Percentiles rank a stretch among this genome's conserved stretches.
Evolutionary conservation across 768 basidiomycete genomes (phyloP).

Genomic region (Arthromyces matolae): DNA sequence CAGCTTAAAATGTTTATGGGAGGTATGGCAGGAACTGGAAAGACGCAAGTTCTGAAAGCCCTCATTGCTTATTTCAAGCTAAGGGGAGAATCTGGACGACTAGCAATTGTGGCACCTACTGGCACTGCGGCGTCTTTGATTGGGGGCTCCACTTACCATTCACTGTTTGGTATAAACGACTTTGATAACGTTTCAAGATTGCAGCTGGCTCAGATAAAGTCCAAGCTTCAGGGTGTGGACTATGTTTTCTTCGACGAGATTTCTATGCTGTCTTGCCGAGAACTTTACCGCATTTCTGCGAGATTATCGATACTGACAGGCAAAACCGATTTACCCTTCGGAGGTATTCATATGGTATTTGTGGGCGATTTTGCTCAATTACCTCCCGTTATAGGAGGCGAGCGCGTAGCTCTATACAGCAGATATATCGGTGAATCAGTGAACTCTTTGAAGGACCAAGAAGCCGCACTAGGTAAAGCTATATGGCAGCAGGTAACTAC

Average conservation of each 20-base stretch:
- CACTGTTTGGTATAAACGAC: slow-evolving; percentile 11
- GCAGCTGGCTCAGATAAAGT: neutral
- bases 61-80: slow-evolving; percentile 11
- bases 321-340: slow-evolving; percentile 17
- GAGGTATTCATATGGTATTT: slow-evolving; percentile 37
- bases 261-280: slow-evolving; percentile 14
- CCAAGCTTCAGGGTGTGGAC: neutral
- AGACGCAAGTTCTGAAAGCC: slow-evolving; percentile 13
- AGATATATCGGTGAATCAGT: neutral
- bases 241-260: slow-evolving; percentile 1
- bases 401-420: slow-evolving; percentile 16
- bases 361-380: slow-evolving; percentile 44
- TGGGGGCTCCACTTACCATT: slow-evolving; percentile 20
- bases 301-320: neutral
- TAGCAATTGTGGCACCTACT: slow-evolving; percentile 15
- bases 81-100: neutral
- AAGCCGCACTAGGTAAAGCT: slow-evolving; percentile 19
- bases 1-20: neutral
- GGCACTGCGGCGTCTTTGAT: slow-evolving; percentile 17
- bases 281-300: slow-evolving; percentile 9
- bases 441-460: slow-evolving; percentile 11
- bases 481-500: slow-evolving; percentile 1
- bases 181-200: neutral
- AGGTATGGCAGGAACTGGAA: slow-evolving; percentile 20
- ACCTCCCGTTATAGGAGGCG: slow-evolving; percentile 21